Evolutionary conservation across 2,329 filamentous ascomycete genomes (phyloP).

Genomic region (Neoascochyta sp.): DNA sequence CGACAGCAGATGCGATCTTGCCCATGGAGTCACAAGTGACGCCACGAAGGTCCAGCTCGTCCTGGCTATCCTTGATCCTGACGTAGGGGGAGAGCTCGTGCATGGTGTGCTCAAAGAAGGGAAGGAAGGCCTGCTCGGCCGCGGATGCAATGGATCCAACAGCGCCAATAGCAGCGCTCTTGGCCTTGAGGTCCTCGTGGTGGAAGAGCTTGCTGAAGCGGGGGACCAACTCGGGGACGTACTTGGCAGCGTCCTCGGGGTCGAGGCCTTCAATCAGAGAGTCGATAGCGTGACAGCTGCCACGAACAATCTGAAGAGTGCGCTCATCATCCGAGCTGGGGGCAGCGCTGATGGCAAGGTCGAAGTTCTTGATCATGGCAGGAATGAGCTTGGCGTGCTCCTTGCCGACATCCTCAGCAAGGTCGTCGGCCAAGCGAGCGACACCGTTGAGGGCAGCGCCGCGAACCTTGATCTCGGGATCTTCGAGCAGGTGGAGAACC

Average conservation of each 20-base stretch:
- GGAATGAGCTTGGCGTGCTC: constrained; percentile 83
- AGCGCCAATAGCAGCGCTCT: constrained; percentile 82
- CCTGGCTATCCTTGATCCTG: constrained; percentile 80
- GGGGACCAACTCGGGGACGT: constrained; percentile 77
- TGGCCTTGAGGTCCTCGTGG: constrained; percentile 83
- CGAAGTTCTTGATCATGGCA: constrained; percentile 81
- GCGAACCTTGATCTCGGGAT: constrained; percentile 78
- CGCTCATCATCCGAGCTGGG: constrained; percentile 64
- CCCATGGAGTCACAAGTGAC: constrained; percentile 91
- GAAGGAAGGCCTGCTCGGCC: constrained; percentile 75
- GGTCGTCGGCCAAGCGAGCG: constrained; percentile 86
- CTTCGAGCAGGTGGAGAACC: constrained; percentile 77
- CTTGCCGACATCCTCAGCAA: constrained; percentile 82
- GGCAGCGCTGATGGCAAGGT: constrained; percentile 68
- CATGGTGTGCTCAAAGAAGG: constrained; percentile 93
- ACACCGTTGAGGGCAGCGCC: constrained; percentile 84
- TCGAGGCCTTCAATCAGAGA: constrained; percentile 85
- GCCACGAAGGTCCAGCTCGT: constrained; percentile 84
- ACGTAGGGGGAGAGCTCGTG: constrained; percentile 80
- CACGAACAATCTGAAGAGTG: constrained; percentile 81
- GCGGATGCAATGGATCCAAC: constrained; percentile 87
- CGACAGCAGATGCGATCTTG: constrained; percentile 85
- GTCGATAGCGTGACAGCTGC: constrained; percentile 85
- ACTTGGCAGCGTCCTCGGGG: constrained; percentile 72
- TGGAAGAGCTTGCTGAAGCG: constrained; percentile 79